Evolutionary conservation across 2,329 filamentous ascomycete genomes (phyloP).

Genomic region (Lachnellula hyalina): DNA sequence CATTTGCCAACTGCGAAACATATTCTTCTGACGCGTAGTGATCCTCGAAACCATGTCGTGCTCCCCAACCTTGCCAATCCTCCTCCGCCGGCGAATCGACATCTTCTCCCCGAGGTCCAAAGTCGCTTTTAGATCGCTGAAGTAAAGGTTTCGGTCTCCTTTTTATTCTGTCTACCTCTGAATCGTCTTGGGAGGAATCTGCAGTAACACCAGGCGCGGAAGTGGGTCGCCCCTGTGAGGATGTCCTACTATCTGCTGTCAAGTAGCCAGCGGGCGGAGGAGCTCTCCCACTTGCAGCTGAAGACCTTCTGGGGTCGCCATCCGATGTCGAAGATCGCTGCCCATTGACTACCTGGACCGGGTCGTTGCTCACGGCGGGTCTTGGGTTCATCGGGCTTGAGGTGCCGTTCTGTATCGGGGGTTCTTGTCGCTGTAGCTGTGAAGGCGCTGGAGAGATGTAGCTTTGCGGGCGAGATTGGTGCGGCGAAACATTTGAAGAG

Average conservation of each 20-base stretch:
- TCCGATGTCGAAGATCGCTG: slow-evolving; percentile 8
- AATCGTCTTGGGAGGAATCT: slow-evolving; percentile 29
- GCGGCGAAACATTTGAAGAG: slow-evolving; percentile 22
- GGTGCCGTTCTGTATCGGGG: slow-evolving; percentile 20
- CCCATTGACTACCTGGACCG: slow-evolving; percentile 17
- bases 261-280: background rate
- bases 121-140: slow-evolving; percentile 46
- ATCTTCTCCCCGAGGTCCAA: slow-evolving; percentile 40
- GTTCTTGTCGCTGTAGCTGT: slow-evolving; percentile 19
- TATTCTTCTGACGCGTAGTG: slow-evolving; percentile 69
- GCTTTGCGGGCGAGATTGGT: slow-evolving; percentile 26
- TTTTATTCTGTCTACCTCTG: slow-evolving; percentile 19
- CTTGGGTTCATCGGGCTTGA: slow-evolving; percentile 16
- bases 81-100: slow-evolving; percentile 20
- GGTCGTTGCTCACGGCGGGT: slow-evolving; percentile 24
- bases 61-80: slow-evolving; percentile 30
- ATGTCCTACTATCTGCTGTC: slow-evolving; percentile 7
- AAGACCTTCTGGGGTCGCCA: slow-evolving; percentile 4
- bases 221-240: slow-evolving; percentile 15
- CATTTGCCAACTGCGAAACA: slow-evolving; percentile 59
- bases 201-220: slow-evolving; percentile 18
- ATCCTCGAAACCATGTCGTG: slow-evolving; percentile 67
- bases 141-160: slow-evolving; percentile 25
- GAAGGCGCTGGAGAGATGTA: slow-evolving; percentile 16
- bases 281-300: slow-evolving; percentile 1